A percentile compares a stretch with the other conserved stretches of the same genome.
These are phyloP conservation scores for Hypomyces perniciosus DNA, from an alignment of 2,329 filamentous ascomycete species.

Conservation along the genomic window DNA sequence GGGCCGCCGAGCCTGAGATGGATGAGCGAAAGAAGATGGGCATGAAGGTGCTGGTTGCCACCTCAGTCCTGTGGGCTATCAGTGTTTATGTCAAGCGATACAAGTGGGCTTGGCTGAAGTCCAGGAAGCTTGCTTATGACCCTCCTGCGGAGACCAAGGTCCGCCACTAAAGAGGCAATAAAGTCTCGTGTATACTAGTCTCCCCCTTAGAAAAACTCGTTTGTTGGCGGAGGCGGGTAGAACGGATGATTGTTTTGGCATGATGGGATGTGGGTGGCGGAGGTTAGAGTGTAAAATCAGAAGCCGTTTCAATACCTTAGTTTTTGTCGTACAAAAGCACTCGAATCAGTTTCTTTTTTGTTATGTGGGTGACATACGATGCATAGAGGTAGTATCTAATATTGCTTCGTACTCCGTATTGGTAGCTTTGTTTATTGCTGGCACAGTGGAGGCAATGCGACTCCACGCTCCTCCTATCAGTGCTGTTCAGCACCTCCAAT, in stretches of 20 bases:
- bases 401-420: too few relatives aligned
- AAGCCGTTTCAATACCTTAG: slow-evolving; percentile 36
- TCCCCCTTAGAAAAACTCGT: slow-evolving; percentile 36
- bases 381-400: too few relatives aligned
- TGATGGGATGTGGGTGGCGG: slow-evolving; percentile 24
- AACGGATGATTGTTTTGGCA: slow-evolving; percentile 27
- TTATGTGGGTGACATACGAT: too few relatives aligned
- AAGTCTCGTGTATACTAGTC: slow-evolving; percentile 37
- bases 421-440: too few relatives aligned
- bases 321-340: slow-evolving; percentile 2
- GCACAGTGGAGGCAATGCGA: too few relatives aligned
- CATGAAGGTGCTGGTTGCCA: slow-evolving; percentile 85
- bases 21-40: slow-evolving; percentile 99
- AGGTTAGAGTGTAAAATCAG: slow-evolving; percentile 47
- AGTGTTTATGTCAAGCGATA: slow-evolving; percentile 99
- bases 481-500: slow-evolving; percentile 6
- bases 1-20: slow-evolving; percentile 98
- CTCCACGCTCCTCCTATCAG: not conserved
- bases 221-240: slow-evolving; percentile 38
- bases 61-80: slow-evolving; percentile 71
- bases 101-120: slow-evolving; percentile 97
- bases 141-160: slow-evolving; percentile 56
- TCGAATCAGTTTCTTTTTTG: too few relatives aligned
- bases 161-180: slow-evolving; percentile 38
- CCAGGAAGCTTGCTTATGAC: slow-evolving; percentile 85